Evolutionary conservation across 2,329 filamentous ascomycete species (phyloP).

Genomic region (Fusarium sambucinum): DNA sequence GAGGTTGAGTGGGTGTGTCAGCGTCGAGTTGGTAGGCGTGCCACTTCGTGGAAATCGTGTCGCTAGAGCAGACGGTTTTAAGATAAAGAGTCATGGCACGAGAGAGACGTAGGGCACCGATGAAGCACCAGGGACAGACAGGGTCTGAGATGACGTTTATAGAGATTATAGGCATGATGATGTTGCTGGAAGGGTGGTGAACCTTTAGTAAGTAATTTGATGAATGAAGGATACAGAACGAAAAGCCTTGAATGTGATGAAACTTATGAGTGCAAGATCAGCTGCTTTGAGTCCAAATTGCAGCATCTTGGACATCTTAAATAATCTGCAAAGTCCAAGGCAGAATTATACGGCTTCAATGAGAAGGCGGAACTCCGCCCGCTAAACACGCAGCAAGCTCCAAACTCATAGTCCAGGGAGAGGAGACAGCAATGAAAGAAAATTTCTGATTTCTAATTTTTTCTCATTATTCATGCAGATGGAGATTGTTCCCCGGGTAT

Average conservation of each 20-base stretch:
- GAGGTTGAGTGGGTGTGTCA: constrained; percentile 63
- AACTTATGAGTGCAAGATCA: not conserved
- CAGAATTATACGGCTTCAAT: constrained; percentile 5
- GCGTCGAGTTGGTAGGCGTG: constrained; percentile 85
- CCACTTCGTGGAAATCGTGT: constrained; percentile 81
- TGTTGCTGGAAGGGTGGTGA: not conserved
- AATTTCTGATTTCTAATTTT: not conserved
- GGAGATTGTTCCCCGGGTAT: constrained; percentile 43
- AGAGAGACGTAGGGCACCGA: constrained; percentile 81
- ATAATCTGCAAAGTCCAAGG: not conserved
- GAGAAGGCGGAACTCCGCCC: constrained; percentile 45
- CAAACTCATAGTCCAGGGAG: not conserved
- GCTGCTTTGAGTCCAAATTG: not conserved
- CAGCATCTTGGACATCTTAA: not conserved
- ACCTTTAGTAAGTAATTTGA: not conserved
- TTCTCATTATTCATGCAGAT: constrained; percentile 5
- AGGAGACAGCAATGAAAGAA: not conserved
- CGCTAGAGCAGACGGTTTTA: constrained; percentile 69
- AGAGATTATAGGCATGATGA: constrained; percentile 76
- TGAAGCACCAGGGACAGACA: constrained; percentile 83
- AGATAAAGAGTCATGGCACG: constrained; percentile 77
- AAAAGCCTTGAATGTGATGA: not conserved
- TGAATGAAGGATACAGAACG: not conserved
- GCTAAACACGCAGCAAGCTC: constrained; percentile 3
- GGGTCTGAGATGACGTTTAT: constrained; percentile 86